A percentile compares a stretch with the other conserved stretches of the same genome.
Evolutionary conservation across 768 basidiomycete species (phyloP).

Genomic region (Agaricus subrufescens): DNA sequence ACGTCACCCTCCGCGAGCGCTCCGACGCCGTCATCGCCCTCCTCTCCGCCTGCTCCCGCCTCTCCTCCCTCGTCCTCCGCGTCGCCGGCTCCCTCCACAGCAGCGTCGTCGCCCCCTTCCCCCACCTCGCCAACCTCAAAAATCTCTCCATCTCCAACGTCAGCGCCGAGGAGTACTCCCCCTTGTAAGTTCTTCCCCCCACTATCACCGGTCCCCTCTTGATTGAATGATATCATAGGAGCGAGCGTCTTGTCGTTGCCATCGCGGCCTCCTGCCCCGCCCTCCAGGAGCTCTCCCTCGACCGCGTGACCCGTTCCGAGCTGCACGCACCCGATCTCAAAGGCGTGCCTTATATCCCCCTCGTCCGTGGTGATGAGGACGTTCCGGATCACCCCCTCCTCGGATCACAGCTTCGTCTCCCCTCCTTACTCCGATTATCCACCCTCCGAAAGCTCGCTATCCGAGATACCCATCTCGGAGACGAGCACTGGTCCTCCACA

Average conservation of each 20-base stretch:
- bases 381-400: constrained; percentile 51
- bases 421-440: constrained; percentile 60
- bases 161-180: constrained; percentile 32
- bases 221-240: constrained; percentile 31
- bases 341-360: constrained; percentile 51
- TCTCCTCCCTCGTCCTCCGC: constrained; percentile 42
- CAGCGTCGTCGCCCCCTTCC: constrained; percentile 45
- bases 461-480: constrained; percentile 69
- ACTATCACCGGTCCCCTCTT: constrained; percentile 11
- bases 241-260: constrained; percentile 65
- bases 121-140: constrained; percentile 35
- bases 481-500: constrained; percentile 50
- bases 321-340: constrained; percentile 59
- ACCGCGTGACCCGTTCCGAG: constrained; percentile 61
- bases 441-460: constrained; percentile 58
- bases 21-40: constrained; percentile 48
- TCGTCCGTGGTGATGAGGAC: constrained; percentile 57
- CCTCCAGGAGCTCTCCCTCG: constrained; percentile 52
- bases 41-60: constrained; percentile 42
- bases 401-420: constrained; percentile 55
- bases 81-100: constrained; percentile 47
- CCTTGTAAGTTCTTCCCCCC: constrained; percentile 36
- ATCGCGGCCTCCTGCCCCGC: constrained; percentile 57
- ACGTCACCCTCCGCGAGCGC: constrained; percentile 22
- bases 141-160: constrained; percentile 45